Conservation (phyloP, 164 flowering plant species). For the Stephania yunnanensis region DNA sequence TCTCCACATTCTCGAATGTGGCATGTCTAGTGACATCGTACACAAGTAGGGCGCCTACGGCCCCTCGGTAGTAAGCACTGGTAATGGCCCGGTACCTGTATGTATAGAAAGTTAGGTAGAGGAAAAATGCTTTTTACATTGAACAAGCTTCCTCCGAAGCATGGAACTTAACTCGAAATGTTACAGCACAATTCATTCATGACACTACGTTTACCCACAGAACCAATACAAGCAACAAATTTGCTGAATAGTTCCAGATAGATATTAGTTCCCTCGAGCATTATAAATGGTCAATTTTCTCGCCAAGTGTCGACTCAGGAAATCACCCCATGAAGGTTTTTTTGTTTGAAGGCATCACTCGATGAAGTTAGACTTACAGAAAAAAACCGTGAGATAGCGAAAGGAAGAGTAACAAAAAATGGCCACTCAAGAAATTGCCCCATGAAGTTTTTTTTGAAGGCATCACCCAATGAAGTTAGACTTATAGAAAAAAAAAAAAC, state of each 20-base stretch:
- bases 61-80: conserved; percentile 16
- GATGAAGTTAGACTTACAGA: too few species aligned
- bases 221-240: background rate
- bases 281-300: too few species aligned
- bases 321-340: too few species aligned
- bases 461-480: too few species aligned
- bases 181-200: background rate
- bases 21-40: conserved; percentile 15
- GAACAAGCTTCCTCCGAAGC: background rate
- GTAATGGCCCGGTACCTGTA: conserved; percentile 14
- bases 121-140: background rate
- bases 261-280: too few species aligned
- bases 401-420: too few species aligned
- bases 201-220: background rate
- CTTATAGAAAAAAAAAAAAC: background rate
- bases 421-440: too few species aligned
- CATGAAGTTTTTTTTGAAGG: too few species aligned
- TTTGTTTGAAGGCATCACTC: too few species aligned
- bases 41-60: conserved; percentile 13
- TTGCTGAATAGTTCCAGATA: too few species aligned
- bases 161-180: background rate
- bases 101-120: background rate
- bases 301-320: too few species aligned
- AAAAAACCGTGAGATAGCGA: too few species aligned
- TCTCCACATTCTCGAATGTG: conserved; percentile 12